These are phyloP conservation scores for Daldinia childiae DNA, from an alignment of 495 filamentous ascomycete species.

Conservation along the genomic window DNA sequence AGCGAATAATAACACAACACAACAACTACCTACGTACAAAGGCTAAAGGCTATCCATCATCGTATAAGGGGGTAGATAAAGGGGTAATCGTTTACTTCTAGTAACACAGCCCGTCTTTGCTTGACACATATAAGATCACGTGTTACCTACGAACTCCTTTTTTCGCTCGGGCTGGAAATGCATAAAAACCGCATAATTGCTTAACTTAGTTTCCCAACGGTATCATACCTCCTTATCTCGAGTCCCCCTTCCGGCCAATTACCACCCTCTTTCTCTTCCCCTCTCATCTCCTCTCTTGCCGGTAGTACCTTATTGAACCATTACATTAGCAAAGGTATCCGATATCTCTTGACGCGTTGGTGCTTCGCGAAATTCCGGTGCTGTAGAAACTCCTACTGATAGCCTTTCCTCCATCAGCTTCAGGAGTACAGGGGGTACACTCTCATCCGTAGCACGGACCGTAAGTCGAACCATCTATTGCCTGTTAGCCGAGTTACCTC, in stretches of 20 bases:
- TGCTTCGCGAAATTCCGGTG: constrained; percentile 43
- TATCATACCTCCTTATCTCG: constrained; percentile 22
- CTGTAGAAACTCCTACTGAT: constrained; percentile 58
- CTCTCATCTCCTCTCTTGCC: not conserved
- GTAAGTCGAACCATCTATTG: constrained; percentile 92
- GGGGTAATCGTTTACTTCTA: constrained; percentile 28
- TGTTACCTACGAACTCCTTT: constrained; percentile 43
- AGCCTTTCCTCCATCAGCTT: constrained; percentile 88
- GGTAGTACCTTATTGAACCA: constrained; percentile 53
- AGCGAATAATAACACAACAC: constrained; percentile 14
- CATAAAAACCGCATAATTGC: constrained; percentile 35
- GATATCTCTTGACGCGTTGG: constrained; percentile 57
- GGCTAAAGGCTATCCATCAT: constrained; percentile 24
- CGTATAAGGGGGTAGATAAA: constrained; percentile 11
- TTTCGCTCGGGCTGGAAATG: constrained; percentile 40
- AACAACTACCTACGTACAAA: constrained; percentile 26
- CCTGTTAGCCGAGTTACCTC: constrained; percentile 39
- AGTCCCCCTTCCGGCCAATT: constrained; percentile 11
- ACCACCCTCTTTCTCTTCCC: constrained; percentile 5
- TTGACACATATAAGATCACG: constrained; percentile 29
- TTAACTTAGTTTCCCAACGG: constrained; percentile 23
- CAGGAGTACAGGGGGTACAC: constrained; percentile 78
- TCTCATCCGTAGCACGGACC: constrained; percentile 92
- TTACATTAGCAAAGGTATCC: constrained; percentile 58
- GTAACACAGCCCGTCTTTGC: constrained; percentile 29